Evolutionary conservation across 331 rosid genomes (phyloP).

Genomic region (Acacia concinna): DNA sequence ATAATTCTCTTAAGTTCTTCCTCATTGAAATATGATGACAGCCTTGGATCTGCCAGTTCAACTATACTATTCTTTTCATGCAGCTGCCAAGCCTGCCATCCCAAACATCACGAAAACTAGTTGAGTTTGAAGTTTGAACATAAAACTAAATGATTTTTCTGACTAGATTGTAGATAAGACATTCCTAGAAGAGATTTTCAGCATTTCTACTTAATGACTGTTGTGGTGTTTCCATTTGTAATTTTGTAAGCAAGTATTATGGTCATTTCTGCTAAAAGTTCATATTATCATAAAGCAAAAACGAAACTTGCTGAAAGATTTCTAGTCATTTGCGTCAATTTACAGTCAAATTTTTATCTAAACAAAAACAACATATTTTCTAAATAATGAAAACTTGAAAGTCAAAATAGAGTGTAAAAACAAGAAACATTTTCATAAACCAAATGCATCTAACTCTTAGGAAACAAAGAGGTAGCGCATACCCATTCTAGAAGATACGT

Average conservation of each 20-base stretch:
- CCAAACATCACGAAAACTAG: neutral
- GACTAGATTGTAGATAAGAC: too few relatives aligned
- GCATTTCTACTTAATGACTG: too few relatives aligned
- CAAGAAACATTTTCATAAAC: neutral
- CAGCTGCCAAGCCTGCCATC: conserved; percentile 66
- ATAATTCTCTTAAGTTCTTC: conserved; percentile 57
- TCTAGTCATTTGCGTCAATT: neutral
- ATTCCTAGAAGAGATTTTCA: too few relatives aligned
- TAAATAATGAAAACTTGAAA: too few relatives aligned
- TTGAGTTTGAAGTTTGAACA: neutral
- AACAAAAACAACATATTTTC: too few relatives aligned
- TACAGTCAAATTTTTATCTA: too few relatives aligned
- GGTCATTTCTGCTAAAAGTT: neutral
- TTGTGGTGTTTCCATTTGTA: too few relatives aligned
- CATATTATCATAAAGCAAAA: too few relatives aligned
- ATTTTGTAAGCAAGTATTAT: neutral
- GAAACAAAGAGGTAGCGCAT: conserved; percentile 24
- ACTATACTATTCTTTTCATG: conserved; percentile 50
- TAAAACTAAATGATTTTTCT: too few relatives aligned
- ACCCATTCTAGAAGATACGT: conserved; percentile 86
- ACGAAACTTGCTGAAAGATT: neutral
- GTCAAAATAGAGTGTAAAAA: neutral
- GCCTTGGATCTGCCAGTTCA: conserved; percentile 54
- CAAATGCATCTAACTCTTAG: neutral
- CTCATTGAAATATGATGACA: conserved; percentile 42